Conservation (phyloP, 2,329 filamentous ascomycete genomes). For the Elsinoe australis region DNA sequence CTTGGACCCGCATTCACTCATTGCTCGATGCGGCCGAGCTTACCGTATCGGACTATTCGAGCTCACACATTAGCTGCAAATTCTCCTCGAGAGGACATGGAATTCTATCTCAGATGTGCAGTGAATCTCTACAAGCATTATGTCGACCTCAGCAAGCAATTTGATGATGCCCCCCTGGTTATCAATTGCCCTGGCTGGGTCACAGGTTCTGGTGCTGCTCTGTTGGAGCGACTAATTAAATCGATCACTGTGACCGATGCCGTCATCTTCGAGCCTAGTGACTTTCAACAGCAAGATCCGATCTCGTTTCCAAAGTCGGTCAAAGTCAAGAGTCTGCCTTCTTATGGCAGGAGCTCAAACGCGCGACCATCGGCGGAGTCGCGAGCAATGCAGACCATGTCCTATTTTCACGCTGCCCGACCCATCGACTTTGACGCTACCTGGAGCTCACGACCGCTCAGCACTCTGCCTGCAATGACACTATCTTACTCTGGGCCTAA, state of each 20-base stretch:
- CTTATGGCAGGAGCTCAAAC: background rate
- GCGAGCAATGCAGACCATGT: conserved; percentile 68
- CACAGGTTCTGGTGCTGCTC: conserved; percentile 59
- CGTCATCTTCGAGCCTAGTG: conserved; percentile 57
- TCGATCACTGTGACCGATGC: conserved; percentile 52
- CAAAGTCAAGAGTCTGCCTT: background rate
- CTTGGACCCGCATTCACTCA: conserved; percentile 63
- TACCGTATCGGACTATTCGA: conserved; percentile 35
- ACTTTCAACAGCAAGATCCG: conserved; percentile 12
- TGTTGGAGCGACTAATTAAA: conserved; percentile 52
- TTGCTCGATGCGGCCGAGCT: conserved; percentile 31
- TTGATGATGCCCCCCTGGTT: conserved; percentile 50
- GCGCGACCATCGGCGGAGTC: conserved; percentile 56
- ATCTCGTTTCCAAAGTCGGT: background rate
- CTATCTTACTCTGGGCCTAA: conserved; percentile 15
- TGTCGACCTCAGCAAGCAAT: conserved; percentile 36
- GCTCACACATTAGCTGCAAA: conserved; percentile 60
- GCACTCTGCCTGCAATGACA: background rate
- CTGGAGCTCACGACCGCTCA: conserved; percentile 4
- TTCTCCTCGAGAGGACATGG: conserved; percentile 58
- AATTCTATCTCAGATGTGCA: conserved; percentile 58
- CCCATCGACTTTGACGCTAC: background rate
- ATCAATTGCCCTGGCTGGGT: conserved; percentile 72
- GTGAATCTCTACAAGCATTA: conserved; percentile 57
- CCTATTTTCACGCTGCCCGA: conserved; percentile 59